A percentile compares a stretch with the other conserved stretches of the same genome.
Evolutionary conservation across 495 filamentous ascomycete genomes (phyloP).

Genomic region (Thermochaetoides thermophila): DNA sequence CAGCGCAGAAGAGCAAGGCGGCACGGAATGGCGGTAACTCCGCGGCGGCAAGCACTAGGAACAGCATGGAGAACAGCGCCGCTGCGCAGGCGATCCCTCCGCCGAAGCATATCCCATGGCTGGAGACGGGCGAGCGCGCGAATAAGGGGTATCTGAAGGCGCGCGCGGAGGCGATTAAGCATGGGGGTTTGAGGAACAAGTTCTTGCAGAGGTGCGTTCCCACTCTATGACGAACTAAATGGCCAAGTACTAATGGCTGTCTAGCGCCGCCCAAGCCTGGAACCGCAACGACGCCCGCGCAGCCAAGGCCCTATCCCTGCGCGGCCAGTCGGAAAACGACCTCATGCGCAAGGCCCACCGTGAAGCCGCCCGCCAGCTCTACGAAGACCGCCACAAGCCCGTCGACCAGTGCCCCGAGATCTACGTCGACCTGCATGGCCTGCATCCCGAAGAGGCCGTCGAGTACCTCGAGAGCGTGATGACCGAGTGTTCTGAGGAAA

Average conservation of each 20-base stretch:
- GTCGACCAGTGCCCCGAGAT: conserved; percentile 47
- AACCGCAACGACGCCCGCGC: conserved; percentile 94
- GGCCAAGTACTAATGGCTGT: conserved; percentile 11
- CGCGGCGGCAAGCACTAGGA: too few species aligned
- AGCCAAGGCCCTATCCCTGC: conserved; percentile 83
- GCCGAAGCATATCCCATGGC: conserved; percentile 90
- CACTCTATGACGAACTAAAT: background rate
- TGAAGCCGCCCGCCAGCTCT: conserved; percentile 79
- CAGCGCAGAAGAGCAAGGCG: conserved; percentile 39
- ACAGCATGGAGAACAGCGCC: conserved; percentile 69
- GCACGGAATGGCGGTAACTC: conserved; percentile 44
- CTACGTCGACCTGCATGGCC: conserved; percentile 88
- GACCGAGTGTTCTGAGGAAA: conserved; percentile 59
- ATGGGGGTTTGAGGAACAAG: conserved; percentile 89
- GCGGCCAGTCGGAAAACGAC: conserved; percentile 92
- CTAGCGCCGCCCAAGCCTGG: conserved; percentile 97
- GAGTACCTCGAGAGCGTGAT: conserved; percentile 84
- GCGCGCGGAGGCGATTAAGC: conserved; percentile 86
- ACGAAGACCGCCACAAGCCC: conserved; percentile 87
- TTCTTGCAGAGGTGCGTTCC: conserved; percentile 73
- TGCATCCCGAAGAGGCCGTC: conserved; percentile 94
- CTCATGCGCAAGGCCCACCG: conserved; percentile 95
- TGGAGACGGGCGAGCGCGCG: conserved; percentile 80
- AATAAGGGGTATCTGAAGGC: conserved; percentile 93
- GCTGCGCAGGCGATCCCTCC: conserved; percentile 69